Evolutionary conservation across 371 early-diverging fungal species (phyloP).

Genomic region (Apophysomyces trapeziformis): DNA sequence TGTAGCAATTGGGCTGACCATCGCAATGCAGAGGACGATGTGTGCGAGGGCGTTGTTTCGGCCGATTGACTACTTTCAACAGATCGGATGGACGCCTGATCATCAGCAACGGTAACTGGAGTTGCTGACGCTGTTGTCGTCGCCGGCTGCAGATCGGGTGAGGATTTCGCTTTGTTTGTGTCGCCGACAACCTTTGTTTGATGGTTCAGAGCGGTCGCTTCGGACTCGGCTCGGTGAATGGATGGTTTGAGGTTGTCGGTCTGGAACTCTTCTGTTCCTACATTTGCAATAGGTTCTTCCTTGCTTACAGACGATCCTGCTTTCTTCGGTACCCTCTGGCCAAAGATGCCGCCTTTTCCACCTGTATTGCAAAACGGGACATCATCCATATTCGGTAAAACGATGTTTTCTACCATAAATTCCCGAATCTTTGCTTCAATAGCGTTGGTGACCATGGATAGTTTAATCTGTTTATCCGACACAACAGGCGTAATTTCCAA

Average conservation of each 20-base stretch:
- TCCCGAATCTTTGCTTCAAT: constrained; percentile 86
- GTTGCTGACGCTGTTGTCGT: not conserved
- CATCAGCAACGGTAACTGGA: not conserved
- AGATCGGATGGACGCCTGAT: not conserved
- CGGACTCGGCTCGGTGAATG: not conserved
- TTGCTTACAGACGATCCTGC: not conserved
- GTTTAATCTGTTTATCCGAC: constrained; percentile 80
- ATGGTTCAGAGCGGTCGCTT: no score
- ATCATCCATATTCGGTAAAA: constrained; percentile 93
- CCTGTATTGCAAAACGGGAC: constrained; percentile 71
- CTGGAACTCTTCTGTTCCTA: not conserved
- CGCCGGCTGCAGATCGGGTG: not conserved
- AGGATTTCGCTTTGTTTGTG: not conserved
- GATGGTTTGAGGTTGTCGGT: not conserved
- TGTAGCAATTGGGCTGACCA: constrained; percentile 1
- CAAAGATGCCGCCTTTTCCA: constrained; percentile 71
- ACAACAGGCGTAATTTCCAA: constrained; percentile 84
- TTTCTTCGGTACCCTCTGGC: constrained; percentile 24
- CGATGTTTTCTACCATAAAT: constrained; percentile 76
- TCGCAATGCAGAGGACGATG: not conserved
- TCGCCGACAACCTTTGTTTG: not conserved
- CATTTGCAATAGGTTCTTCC: not conserved
- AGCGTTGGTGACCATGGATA: constrained; percentile 75
- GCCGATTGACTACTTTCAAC: not conserved
- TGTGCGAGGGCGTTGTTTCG: not conserved